Percentiles rank a stretch among this genome's conserved stretches.
Conservation (phyloP, 2,329 filamentous ascomycete genomes). For the Amauroascus verrucosus region DNA sequence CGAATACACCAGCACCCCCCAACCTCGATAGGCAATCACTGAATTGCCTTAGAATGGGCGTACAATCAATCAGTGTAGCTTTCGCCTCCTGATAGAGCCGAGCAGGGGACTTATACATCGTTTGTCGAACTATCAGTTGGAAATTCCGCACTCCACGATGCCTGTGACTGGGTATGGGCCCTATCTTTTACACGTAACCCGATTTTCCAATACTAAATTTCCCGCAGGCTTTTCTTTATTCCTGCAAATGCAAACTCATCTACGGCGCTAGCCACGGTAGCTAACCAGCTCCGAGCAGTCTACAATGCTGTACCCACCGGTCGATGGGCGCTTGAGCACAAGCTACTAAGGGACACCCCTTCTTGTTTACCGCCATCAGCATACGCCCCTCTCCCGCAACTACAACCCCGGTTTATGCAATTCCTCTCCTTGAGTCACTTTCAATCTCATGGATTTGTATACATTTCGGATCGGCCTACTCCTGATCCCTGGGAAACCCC, state of each 20-base stretch:
- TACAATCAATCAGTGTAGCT: background rate
- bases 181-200: background rate
- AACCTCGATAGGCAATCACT: background rate
- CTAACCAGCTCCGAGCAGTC: constrained; percentile 31
- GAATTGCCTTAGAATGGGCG: background rate
- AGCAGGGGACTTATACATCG: background rate
- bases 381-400: constrained; percentile 22
- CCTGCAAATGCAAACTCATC: constrained; percentile 33
- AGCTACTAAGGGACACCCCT: constrained; percentile 35
- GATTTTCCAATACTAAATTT: constrained; percentile 9
- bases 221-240: constrained; percentile 34
- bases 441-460: constrained; percentile 33
- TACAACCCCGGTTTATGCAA: constrained; percentile 33
- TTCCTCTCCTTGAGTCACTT: constrained; percentile 35
- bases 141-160: background rate
- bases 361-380: constrained; percentile 30
- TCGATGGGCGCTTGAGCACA: constrained; percentile 35
- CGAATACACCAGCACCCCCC: too few species aligned
- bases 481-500: constrained; percentile 15
- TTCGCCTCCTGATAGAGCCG: too few species aligned
- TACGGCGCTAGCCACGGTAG: constrained; percentile 27
- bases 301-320: constrained; percentile 29
- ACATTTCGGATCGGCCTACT: constrained; percentile 26
- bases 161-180: constrained; percentile 24
- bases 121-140: background rate